These are phyloP conservation scores for Trichoderma sp. DNA, from an alignment of 2,329 filamentous ascomycete genomes.

Conservation along the genomic window DNA sequence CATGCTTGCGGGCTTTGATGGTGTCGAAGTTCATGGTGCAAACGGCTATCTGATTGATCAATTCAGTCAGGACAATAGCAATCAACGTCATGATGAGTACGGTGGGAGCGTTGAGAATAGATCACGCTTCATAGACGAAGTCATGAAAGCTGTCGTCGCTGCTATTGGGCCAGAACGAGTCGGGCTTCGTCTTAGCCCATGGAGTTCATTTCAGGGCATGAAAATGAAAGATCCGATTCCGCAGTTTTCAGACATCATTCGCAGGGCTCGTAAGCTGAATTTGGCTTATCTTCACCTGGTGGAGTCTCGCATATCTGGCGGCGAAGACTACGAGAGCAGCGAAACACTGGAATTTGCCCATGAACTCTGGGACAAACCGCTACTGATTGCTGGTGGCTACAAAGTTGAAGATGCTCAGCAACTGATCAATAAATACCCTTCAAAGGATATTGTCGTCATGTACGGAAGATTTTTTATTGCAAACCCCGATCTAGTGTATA, in stretches of 20 bases:
- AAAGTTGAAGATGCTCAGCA: constrained; percentile 26
- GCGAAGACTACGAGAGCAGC: constrained; percentile 21
- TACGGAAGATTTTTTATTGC: constrained; percentile 35
- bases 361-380: constrained; percentile 30
- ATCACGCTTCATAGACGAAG: constrained; percentile 51
- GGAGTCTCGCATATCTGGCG: not conserved
- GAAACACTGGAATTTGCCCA: constrained; percentile 33
- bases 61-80: constrained; percentile 56
- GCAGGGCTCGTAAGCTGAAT: constrained; percentile 26
- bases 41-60: constrained; percentile 66
- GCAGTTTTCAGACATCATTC: constrained; percentile 33
- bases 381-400: constrained; percentile 34
- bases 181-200: constrained; percentile 60
- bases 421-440: constrained; percentile 26
- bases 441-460: constrained; percentile 26
- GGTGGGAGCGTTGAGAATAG: constrained; percentile 57
- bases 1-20: constrained; percentile 68
- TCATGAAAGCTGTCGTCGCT: constrained; percentile 43
- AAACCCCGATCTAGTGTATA: constrained; percentile 35
- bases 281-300: not conserved
- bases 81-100: constrained; percentile 55
- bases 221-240: constrained; percentile 33
- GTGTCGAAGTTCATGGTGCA: constrained; percentile 61
- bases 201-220: constrained; percentile 33
- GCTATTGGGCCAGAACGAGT: constrained; percentile 52